phyloP scores from a whole-genome alignment of 768 basidiomycete species.

The Grammothele lineata region DNA sequence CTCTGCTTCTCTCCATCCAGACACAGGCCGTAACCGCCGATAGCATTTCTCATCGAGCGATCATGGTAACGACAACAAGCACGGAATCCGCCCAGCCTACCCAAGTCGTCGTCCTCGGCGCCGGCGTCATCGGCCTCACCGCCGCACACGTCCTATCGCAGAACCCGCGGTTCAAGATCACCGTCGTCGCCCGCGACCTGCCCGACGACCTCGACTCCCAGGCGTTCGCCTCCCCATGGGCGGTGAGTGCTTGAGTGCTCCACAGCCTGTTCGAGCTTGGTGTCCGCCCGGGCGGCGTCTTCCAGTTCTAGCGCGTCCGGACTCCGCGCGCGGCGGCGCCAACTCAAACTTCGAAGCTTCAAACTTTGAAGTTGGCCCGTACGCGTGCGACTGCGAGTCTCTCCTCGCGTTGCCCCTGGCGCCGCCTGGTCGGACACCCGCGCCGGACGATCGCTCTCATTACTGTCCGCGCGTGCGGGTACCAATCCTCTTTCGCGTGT shows the following conservation, averaged over 20 bases:
- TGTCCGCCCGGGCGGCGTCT: constrained; percentile 33
- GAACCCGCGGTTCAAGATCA: constrained; percentile 26
- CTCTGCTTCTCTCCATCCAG: too few relatives aligned
- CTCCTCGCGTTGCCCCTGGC: too few relatives aligned
- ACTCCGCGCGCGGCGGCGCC: neutral
- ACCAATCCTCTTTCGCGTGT: too few relatives aligned
- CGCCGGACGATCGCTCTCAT: too few relatives aligned
- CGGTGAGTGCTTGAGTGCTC: constrained; percentile 28
- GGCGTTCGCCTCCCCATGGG: constrained; percentile 49
- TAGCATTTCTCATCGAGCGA: too few relatives aligned
- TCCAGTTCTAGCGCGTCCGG: too few relatives aligned
- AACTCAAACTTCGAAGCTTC: neutral
- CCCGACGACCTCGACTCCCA: constrained; percentile 38
- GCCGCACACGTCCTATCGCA: constrained; percentile 34
- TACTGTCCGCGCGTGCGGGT: too few relatives aligned
- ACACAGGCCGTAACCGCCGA: too few relatives aligned
- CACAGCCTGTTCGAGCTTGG: too few relatives aligned
- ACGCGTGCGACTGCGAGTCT: too few relatives aligned
- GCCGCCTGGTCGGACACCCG: too few relatives aligned
- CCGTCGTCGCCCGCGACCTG: constrained; percentile 35
- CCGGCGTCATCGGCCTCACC: constrained; percentile 43
- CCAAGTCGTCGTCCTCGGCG: constrained; percentile 35
- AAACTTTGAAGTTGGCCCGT: neutral
- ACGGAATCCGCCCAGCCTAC: neutral
- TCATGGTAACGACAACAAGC: too few relatives aligned